These are phyloP conservation scores for Luffa aegyptiaca DNA, from an alignment of 306 rosid species.

Conservation along the genomic window DNA sequence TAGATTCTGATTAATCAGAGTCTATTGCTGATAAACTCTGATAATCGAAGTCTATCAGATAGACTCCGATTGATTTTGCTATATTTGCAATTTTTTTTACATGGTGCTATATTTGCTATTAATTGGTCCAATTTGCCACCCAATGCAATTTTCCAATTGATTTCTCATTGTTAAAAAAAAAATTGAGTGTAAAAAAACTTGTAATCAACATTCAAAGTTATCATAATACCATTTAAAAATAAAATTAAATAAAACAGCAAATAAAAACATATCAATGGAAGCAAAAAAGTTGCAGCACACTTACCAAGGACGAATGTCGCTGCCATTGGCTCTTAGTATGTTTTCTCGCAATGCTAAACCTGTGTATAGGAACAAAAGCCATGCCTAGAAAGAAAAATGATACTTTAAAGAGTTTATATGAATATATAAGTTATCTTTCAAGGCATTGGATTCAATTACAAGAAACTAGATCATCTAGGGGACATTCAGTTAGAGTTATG, in stretches of 20 bases:
- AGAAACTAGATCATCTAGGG: background rate
- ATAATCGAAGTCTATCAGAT: too few relatives aligned
- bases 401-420: slow-evolving; percentile 13
- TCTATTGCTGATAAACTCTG: too few relatives aligned
- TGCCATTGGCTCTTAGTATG: slow-evolving; percentile 85
- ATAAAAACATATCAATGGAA: background rate
- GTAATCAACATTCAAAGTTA: background rate
- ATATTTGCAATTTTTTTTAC: too few relatives aligned
- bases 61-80: too few relatives aligned
- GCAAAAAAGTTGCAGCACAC: background rate
- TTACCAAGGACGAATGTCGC: slow-evolving; percentile 97
- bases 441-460: background rate
- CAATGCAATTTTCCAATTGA: too few relatives aligned
- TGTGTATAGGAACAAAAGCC: slow-evolving; percentile 93
- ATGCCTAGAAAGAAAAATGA: slow-evolving; percentile 47
- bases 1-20: too few relatives aligned
- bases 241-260: background rate
- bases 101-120: too few relatives aligned
- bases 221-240: background rate
- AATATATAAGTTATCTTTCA: background rate
- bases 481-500: background rate
- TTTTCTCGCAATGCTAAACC: slow-evolving; percentile 94
- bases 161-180: background rate
- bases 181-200: background rate
- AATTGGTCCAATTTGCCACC: too few relatives aligned